These are phyloP conservation scores for Salvia sclarea DNA, from an alignment of 305 asterid genomes.

Conservation along the genomic window DNA sequence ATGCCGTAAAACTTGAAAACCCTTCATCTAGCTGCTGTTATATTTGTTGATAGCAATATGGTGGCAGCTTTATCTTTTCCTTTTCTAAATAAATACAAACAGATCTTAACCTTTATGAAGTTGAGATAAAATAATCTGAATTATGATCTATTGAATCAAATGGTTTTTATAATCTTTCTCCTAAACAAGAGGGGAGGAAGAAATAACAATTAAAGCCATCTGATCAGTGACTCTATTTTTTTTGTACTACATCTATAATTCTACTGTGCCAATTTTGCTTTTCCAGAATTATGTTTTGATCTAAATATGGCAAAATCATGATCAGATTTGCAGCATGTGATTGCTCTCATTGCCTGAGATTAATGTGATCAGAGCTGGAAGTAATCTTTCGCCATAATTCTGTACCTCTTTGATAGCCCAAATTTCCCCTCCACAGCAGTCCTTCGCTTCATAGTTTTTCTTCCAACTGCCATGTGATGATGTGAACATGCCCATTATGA, in stretches of 20 bases:
- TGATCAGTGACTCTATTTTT: not conserved
- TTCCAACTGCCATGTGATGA: not conserved
- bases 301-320: not conserved
- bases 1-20: not conserved
- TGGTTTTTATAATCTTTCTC: not conserved
- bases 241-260: not conserved
- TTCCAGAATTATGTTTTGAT: not conserved
- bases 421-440: not conserved
- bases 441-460: not conserved
- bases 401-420: not conserved
- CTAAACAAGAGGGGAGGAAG: not conserved
- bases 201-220: not conserved
- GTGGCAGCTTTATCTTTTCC: not conserved
- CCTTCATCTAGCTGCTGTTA: constrained; percentile 15
- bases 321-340: not conserved
- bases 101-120: not conserved
- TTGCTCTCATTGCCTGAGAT: not conserved
- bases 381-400: not conserved
- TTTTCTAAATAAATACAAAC: not conserved
- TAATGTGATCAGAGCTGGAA: not conserved
- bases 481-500: not conserved
- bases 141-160: not conserved
- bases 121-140: not conserved
- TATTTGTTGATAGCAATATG: not conserved
- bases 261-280: not conserved